Base-by-base conservation (phyloP, 805 yeast species). In the Pichia nanzhaoensis region DNA sequence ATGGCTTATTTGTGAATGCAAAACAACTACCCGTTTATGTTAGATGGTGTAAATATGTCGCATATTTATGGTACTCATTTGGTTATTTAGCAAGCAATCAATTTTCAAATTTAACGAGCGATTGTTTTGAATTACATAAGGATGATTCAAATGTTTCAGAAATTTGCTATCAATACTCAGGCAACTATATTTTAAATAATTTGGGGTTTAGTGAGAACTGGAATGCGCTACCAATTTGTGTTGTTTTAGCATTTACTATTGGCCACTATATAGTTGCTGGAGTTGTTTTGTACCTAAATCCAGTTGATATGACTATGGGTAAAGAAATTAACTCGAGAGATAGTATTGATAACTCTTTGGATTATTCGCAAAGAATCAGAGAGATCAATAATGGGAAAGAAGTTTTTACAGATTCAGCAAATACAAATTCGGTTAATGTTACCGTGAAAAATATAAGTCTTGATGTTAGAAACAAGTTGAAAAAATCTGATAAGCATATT, bases 1-100 rank as follows among this genome's bases (percentile, higher is more conserved):
- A 87, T 60, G 96, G 95, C 1, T 84, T 77, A 62, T 86, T 83
- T 56, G 84, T 82, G 19, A 85, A 86, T 59, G 77, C 89, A 1
- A 67, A 70, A 7, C 71, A 77, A 1, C 73, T 86, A 79, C 95
- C 95, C 0, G 95, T 84, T 1, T 88, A 88, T 55, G 95, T 87
- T 8, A 70, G 87, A 31, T 87, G 96, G 96, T 73, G 82, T 5
- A 84, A 82, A 57, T 87, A 84, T 61, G 66, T 81, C 46, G 81
- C 91, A 0, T 84, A 76, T 57, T 70, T 82, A 42, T 88, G 90
- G 86, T 87, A 83, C 57, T 81, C 80, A 0, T 84, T 83, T 61
- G 93, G 93, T 2, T 80, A 80, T 2, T 55, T 81, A 46, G 55
- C 74, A 34, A 72, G 89, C 0, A 83, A 80, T 56, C 81, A 85